phyloP scores from a whole-genome alignment of 225 moss, liverwort and hornwort genomes.

The Straminergon stramineum region DNA sequence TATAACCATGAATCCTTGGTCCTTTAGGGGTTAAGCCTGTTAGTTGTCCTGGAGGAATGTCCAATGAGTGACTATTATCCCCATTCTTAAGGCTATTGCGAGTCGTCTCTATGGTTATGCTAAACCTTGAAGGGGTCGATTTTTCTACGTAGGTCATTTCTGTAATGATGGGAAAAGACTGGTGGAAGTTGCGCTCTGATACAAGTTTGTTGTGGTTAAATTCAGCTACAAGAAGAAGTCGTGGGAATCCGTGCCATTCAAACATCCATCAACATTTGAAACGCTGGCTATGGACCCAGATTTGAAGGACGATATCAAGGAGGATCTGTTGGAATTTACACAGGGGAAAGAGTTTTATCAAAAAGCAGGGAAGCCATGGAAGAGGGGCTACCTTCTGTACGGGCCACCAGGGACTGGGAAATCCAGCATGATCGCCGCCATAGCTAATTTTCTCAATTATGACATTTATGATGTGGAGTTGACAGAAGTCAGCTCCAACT shows the following conservation, averaged over 20 bases:
- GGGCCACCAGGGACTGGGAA: slow-evolving; percentile 87
- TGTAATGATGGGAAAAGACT: background rate
- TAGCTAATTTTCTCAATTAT: slow-evolving; percentile 68
- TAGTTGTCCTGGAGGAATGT: background rate
- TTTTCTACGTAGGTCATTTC: background rate
- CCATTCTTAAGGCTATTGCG: background rate
- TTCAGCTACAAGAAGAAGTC: slow-evolving; percentile 20
- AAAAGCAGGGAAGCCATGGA: slow-evolving; percentile 78
- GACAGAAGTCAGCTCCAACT: slow-evolving; percentile 60
- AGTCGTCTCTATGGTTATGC: background rate
- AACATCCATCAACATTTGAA: slow-evolving; percentile 68
- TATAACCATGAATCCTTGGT: background rate
- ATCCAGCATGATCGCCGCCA: slow-evolving; percentile 93
- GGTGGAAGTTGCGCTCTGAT: background rate
- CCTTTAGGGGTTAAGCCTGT: background rate
- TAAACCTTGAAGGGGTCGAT: background rate
- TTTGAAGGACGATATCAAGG: slow-evolving; percentile 40
- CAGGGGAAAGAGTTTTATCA: slow-evolving; percentile 46
- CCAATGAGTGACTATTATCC: background rate
- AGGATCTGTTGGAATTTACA: slow-evolving; percentile 46
- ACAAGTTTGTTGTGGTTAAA: background rate
- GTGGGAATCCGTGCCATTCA: slow-evolving; percentile 71
- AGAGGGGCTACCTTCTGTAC: slow-evolving; percentile 77
- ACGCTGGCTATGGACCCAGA: slow-evolving; percentile 61
- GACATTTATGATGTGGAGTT: slow-evolving; percentile 83